Base-by-base conservation (phyloP, 164 flowering plant species). In the Macadamia tetraphylla region DNA sequence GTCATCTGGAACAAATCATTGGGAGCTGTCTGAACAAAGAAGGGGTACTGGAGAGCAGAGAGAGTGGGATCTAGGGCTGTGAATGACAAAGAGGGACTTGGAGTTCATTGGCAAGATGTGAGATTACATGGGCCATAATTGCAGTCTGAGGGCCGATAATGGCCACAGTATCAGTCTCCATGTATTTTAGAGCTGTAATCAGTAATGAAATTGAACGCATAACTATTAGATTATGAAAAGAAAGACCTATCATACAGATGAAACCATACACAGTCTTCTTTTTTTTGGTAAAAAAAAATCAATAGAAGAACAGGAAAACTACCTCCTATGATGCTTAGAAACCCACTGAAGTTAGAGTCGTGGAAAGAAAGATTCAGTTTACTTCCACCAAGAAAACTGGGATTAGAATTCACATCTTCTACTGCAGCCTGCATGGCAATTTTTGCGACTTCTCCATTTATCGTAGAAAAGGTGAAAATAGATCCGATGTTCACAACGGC, bases 381-480 rank as follows among this genome's bases (percentile, higher is more conserved):
- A 9, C 74, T 73, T 35, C 89, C 96, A 10, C 82, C 80, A 7
- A 90, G 88, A 69, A 90, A 6, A 59, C 64, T 76, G 1, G 85
- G 79, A 74, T 86, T 82, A 18, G 91, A 77, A 71, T 90, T 90
- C 6, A 90, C 76, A 72, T 90, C 96, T 15, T 78, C 63, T 62
- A 82, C 82, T 43, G 96, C 96, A 57, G 91, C 90, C 43, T 82
- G 67, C 80, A 88, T 84, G 42, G 93, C 91, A 63, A 90, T 79
- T 67, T 75, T 74, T 17, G 90, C 62, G 52, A 90, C 89, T 77
- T 65, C 72, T 14, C 93, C 93, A 65, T 75, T 82, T 9, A 78
- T 80, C 0, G 86, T 74, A 58, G 57, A 53, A 30, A 83, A 63
- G 3, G 89, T 65, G 66, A 85, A 87, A 7, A 88, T 85, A 48